Percentiles rank a stretch among this genome's conserved stretches.
Conservation (phyloP, 2,329 filamentous ascomycete species). For the Onygenales sp. region DNA sequence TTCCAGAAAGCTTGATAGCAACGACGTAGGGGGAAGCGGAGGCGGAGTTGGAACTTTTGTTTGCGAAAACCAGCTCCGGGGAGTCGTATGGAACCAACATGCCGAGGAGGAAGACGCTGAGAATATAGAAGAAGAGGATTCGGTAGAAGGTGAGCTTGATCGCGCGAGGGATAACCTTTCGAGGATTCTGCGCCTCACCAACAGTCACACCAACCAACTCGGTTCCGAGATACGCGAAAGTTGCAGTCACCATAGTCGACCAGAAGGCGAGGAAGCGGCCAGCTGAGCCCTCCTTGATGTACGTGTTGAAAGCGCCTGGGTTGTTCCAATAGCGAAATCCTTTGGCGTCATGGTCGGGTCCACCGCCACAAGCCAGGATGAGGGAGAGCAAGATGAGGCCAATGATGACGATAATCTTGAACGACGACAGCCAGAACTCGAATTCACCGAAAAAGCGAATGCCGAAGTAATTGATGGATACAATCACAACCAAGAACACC, state of each 20-base stretch:
- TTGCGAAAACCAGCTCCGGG: constrained; percentile 40
- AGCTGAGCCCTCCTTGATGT: constrained; percentile 33
- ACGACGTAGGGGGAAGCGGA: constrained; percentile 59
- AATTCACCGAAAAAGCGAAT: constrained; percentile 62
- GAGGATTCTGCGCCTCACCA: constrained; percentile 45
- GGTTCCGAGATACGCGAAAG: constrained; percentile 27
- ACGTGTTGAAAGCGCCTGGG: constrained; percentile 50
- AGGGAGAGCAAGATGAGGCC: constrained; percentile 58
- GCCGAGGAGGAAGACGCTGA: constrained; percentile 48
- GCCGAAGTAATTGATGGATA: constrained; percentile 60
- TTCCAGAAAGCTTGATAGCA: constrained; percentile 57
- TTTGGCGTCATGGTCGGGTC: constrained; percentile 51
- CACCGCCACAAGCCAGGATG: constrained; percentile 55
- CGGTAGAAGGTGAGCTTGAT: constrained; percentile 46
- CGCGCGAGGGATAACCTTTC: constrained; percentile 45
- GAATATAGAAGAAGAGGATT: constrained; percentile 49
- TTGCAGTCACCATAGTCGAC: constrained; percentile 41
- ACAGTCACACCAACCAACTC: constrained; percentile 48
- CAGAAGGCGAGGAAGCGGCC: constrained; percentile 56
- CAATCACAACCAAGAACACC: constrained; percentile 54
- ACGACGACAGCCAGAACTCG: constrained; percentile 50
- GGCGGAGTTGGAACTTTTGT: constrained; percentile 52
- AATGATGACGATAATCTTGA: constrained; percentile 60
- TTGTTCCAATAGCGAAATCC: constrained; percentile 59
- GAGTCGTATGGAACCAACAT: constrained; percentile 57